A percentile compares a stretch with the other conserved stretches of the same genome.
Evolutionary conservation across 352 stramenopile species (phyloP).

Genomic region (Globisporangium emineosum): DNA sequence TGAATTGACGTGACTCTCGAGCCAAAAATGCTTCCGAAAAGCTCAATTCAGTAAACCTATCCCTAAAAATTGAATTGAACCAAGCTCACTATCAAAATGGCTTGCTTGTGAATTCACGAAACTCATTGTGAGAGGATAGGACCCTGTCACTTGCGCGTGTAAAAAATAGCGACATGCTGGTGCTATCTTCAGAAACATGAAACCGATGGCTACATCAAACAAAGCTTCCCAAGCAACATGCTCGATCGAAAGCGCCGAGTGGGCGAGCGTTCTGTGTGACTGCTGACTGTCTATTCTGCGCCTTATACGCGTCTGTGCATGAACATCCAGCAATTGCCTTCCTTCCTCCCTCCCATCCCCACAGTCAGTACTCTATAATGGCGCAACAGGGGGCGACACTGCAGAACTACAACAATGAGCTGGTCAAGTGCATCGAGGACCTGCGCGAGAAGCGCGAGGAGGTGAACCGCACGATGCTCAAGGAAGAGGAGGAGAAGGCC

Average conservation of each 20-base stretch:
- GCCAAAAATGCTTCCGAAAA: no score
- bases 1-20: no score
- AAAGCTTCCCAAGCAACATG: constrained; percentile 2
- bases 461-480: constrained; percentile 90
- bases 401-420: constrained; percentile 96
- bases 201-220: constrained; percentile 10
- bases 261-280: neutral
- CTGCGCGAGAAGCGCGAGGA: constrained; percentile 91
- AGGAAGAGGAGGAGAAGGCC: constrained; percentile 93
- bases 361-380: constrained; percentile 29
- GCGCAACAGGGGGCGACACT: constrained; percentile 91
- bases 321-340: neutral
- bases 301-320: neutral
- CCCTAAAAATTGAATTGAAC: no score
- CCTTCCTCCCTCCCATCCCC: neutral
- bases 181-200: neutral
- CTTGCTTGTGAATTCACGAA: no score
- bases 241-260: neutral
- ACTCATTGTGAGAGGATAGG: no score
- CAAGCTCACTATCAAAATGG: no score
- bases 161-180: no score
- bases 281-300: constrained; percentile 4
- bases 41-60: no score
- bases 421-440: constrained; percentile 95
- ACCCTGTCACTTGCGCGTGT: no score